Evolutionary conservation across 2,329 filamentous ascomycete species (phyloP), one percentile per base, ranked within the genome.

Genomic region (Penicillium frequentans): DNA sequence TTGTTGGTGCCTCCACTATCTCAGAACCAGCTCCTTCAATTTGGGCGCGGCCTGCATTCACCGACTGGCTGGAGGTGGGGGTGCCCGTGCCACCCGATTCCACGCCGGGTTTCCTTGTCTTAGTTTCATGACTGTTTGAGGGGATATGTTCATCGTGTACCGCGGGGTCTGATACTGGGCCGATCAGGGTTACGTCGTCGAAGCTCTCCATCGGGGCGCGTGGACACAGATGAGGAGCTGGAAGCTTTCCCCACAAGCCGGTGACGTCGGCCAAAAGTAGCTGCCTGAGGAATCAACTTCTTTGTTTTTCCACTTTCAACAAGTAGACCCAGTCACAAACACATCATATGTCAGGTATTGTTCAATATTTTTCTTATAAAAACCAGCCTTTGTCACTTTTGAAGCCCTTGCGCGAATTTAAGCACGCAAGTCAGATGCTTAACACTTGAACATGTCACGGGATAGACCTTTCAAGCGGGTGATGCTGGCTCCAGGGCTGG

Each of bases 201-300:
- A 75, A 72, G 63, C 74, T 77, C 66, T 77, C 71, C 75, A 77
- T 77, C 39, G 43, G 39, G 39, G 26, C 27, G 53, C 23, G 56
- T 43, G 14, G 29, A 24, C 9, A 47, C 45, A 48, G 54, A 57
- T 11, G 39, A 42, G 37, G 23, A 45, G 49, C n/a, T 47, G 47
- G 47, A 37, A 59, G 55, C 52, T 59, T 55, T 59, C 57, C 57
- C 57, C 57, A 49, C 57, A 52, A 39, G 33, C 21, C 31, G 16
- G 48, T 49, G 49, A 55, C 53, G 54, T 55, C 53, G 53, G 27
- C 29, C 21, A 14, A 37, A 5, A 37, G 4, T 55, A 21, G 35
- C 14, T 45, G 53, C 53, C 53, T 55, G 39, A 55, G 53, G 44
- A 49, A 49, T 33, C 39, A 42, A 39, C 9, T 1, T 11, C 4